These are phyloP conservation scores for Phialemoniopsis sp. DNA, from an alignment of 2,329 filamentous ascomycete species.

Conservation along the genomic window DNA sequence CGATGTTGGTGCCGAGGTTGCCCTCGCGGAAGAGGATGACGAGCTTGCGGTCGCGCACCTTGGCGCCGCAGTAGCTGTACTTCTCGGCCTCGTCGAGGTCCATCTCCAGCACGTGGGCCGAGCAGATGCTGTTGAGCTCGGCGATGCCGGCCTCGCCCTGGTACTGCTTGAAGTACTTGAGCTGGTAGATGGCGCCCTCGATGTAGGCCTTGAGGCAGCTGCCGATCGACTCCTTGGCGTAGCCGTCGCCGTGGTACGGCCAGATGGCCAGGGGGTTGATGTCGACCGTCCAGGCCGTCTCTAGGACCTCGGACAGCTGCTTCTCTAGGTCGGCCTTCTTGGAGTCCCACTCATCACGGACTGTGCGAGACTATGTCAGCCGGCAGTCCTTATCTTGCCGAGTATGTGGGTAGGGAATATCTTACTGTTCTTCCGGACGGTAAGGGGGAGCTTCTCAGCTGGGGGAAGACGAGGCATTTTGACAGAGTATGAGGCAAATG, in stretches of 20 bases:
- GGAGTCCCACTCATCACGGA: slow-evolving; percentile 48
- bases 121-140: slow-evolving; percentile 40
- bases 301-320: slow-evolving; percentile 37
- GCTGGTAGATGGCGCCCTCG: slow-evolving; percentile 4
- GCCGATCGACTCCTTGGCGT: slow-evolving; percentile 36
- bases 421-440: slow-evolving; percentile 46
- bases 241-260: slow-evolving; percentile 38
- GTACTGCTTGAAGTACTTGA: slow-evolving; percentile 3
- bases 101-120: slow-evolving; percentile 38
- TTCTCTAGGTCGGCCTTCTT: slow-evolving; percentile 39
- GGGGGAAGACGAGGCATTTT: slow-evolving; percentile 35
- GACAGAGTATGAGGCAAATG: background rate
- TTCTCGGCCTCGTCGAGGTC: slow-evolving; percentile 34
- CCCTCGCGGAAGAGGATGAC: slow-evolving; percentile 40
- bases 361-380: slow-evolving; percentile 19
- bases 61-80: slow-evolving; percentile 37
- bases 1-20: slow-evolving; percentile 40
- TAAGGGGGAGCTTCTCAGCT: slow-evolving; percentile 45
- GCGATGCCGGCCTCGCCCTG: slow-evolving; percentile 30
- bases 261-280: slow-evolving; percentile 41
- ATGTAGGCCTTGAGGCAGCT: slow-evolving; percentile 35
- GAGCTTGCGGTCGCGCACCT: slow-evolving; percentile 40
- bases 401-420: too few species aligned
- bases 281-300: slow-evolving; percentile 44
- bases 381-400: too few species aligned